A percentile compares a stretch with the other conserved stretches of the same genome.
phyloP scores from a whole-genome alignment of 495 filamentous ascomycete species.

The Penicillium pancosmium region DNA sequence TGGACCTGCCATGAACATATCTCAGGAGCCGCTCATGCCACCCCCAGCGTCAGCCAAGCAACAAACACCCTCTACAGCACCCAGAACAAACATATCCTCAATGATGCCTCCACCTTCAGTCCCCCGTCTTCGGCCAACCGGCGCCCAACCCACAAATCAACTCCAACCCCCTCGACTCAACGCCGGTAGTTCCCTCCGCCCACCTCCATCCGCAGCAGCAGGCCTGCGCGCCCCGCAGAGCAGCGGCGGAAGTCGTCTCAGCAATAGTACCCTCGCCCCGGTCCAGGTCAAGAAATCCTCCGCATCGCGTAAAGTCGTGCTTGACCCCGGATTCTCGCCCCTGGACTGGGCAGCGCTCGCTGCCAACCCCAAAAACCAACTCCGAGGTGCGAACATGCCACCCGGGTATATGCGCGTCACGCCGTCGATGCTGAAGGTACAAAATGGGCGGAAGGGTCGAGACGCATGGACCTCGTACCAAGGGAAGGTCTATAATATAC shows the following conservation, averaged over 20 bases:
- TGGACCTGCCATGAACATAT: constrained; percentile 7
- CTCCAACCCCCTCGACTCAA: constrained; percentile 22
- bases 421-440: constrained; percentile 71
- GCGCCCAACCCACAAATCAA: constrained; percentile 18
- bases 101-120: constrained; percentile 43
- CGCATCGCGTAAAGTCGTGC: constrained; percentile 61
- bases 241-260: constrained; percentile 28
- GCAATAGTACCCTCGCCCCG: constrained; percentile 40
- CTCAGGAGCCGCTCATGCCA: constrained; percentile 24
- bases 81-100: constrained; percentile 26
- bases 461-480: constrained; percentile 88
- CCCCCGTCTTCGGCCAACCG: constrained; percentile 32
- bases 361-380: constrained; percentile 63
- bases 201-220: constrained; percentile 41
- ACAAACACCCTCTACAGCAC: constrained; percentile 15
- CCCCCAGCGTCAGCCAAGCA: constrained; percentile 17
- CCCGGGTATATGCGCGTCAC: constrained; percentile 65
- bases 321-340: constrained; percentile 86
- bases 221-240: constrained; percentile 33
- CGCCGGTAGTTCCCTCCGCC: constrained; percentile 23
- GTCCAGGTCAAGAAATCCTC: constrained; percentile 42
- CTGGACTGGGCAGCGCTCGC: constrained; percentile 91
- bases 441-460: constrained; percentile 77
- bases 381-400: constrained; percentile 61
- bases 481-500: constrained; percentile 91